Evolutionary conservation across 2,329 filamentous ascomycete genomes (phyloP).

Genomic region (Leptographium lundbergii): DNA sequence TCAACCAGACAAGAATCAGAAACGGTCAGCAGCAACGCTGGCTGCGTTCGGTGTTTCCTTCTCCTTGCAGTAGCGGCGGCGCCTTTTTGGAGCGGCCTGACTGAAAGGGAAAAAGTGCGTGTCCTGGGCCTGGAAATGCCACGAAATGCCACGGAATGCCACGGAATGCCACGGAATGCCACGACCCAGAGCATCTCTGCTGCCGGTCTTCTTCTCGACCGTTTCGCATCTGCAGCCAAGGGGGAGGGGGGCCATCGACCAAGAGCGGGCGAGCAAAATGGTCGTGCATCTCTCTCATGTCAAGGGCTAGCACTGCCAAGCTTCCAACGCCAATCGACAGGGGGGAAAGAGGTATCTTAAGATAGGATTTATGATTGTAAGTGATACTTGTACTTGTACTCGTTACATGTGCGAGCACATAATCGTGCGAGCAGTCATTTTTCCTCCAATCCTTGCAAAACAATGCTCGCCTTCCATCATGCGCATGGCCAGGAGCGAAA

Average conservation of each 20-base stretch:
- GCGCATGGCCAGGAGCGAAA: background rate
- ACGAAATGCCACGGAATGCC: too few relatives aligned
- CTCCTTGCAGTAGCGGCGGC: slow-evolving; percentile 5
- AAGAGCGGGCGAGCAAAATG: background rate
- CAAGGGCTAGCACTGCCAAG: background rate
- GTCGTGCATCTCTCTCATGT: background rate
- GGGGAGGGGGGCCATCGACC: too few relatives aligned
- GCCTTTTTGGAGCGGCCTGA: background rate
- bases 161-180: too few relatives aligned
- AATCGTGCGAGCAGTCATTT: too few relatives aligned
- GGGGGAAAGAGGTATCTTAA: background rate
- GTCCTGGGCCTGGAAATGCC: background rate
- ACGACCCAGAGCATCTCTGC: too few relatives aligned
- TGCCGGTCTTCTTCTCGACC: too few relatives aligned
- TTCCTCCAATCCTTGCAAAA: too few relatives aligned
- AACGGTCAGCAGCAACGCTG: background rate
- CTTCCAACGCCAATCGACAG: background rate
- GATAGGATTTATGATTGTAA: background rate
- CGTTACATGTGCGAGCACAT: too few relatives aligned
- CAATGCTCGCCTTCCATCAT: background rate
- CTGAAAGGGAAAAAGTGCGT: background rate
- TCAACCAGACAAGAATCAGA: background rate
- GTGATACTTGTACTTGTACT: background rate
- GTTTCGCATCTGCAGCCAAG: too few relatives aligned
- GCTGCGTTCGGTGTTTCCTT: background rate